A percentile compares a stretch with the other conserved stretches of the same genome.
phyloP scores from a whole-genome alignment of 192 early-diverging fungal genomes.

The Mortierella claussenii region DNA sequence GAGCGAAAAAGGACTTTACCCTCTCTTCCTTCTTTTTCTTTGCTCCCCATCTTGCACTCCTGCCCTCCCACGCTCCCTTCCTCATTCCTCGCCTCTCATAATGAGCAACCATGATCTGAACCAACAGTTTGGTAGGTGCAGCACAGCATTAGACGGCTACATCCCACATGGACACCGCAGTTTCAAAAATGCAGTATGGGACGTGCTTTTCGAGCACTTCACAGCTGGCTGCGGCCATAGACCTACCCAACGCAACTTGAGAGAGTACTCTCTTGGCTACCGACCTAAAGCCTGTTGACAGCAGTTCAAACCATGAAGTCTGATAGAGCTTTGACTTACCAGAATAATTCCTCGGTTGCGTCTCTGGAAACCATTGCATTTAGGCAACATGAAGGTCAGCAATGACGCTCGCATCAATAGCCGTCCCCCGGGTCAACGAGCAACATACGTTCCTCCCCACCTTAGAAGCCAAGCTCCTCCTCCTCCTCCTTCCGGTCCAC shows the following conservation, averaged over 20 bases:
- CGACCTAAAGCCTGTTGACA: neutral
- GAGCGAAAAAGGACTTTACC: neutral
- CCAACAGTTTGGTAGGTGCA: slow-evolving; percentile 35
- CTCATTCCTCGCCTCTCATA: too few species aligned
- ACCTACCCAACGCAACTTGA: too few species aligned
- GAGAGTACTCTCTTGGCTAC: too few species aligned
- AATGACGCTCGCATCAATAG: slow-evolving; percentile 17
- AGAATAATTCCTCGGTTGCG: neutral
- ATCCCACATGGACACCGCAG: neutral
- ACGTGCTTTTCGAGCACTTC: neutral
- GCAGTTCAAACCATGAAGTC: neutral
- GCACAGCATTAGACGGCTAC: neutral
- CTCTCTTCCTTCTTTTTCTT: neutral
- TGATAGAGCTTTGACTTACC: neutral
- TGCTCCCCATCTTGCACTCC: neutral
- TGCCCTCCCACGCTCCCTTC: too few species aligned
- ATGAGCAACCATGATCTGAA: slow-evolving; percentile 42
- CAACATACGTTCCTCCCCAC: slow-evolving; percentile 40
- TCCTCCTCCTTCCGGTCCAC: neutral
- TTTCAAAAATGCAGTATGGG: neutral
- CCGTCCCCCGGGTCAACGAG: slow-evolving; percentile 18
- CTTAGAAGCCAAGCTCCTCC: slow-evolving; percentile 32
- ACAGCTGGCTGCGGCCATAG: neutral
- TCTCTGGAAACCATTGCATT: neutral
- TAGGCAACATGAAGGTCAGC: slow-evolving; percentile 36